Evolutionary conservation across 106 monocot species (phyloP).

Genomic region (Dendrobium officinale): DNA sequence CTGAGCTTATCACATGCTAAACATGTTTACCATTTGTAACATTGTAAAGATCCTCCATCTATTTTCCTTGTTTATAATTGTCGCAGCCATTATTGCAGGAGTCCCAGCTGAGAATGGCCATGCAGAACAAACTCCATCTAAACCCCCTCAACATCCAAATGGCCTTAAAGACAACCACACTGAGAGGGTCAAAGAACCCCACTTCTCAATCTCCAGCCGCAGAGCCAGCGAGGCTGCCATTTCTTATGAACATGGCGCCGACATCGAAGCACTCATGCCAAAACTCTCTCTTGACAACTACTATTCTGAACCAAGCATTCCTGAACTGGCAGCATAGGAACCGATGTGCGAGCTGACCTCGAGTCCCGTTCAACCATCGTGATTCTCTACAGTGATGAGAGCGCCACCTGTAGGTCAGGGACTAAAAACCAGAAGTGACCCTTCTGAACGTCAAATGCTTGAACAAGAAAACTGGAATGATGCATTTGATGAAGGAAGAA

Average conservation of each 20-base stretch:
- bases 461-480: conserved; percentile 75
- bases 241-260: conserved; percentile 46
- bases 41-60: too few species aligned
- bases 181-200: conserved; percentile 14
- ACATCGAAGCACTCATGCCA: conserved; percentile 64
- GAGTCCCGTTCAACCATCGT: conserved; percentile 75
- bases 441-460: conserved; percentile 80
- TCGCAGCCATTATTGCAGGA: conserved; percentile 3
- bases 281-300: conserved; percentile 65
- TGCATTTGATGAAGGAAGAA: conserved; percentile 74
- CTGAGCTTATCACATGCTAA: too few species aligned
- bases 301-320: conserved; percentile 61
- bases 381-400: conserved; percentile 86
- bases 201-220: conserved; percentile 22
- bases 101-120: conserved; percentile 28
- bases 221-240: conserved; percentile 47
- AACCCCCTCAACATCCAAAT: conserved; percentile 19
- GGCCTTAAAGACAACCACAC: conserved; percentile 19
- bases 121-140: conserved; percentile 10
- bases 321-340: conserved; percentile 89
- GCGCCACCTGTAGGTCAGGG: conserved; percentile 75
- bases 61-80: too few species aligned
- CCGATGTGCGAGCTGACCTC: conserved; percentile 84
- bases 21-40: too few species aligned
- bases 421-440: conserved; percentile 86